phyloP scores from a whole-genome alignment of 495 filamentous ascomycete genomes.

The Tetracladium setigerum region DNA sequence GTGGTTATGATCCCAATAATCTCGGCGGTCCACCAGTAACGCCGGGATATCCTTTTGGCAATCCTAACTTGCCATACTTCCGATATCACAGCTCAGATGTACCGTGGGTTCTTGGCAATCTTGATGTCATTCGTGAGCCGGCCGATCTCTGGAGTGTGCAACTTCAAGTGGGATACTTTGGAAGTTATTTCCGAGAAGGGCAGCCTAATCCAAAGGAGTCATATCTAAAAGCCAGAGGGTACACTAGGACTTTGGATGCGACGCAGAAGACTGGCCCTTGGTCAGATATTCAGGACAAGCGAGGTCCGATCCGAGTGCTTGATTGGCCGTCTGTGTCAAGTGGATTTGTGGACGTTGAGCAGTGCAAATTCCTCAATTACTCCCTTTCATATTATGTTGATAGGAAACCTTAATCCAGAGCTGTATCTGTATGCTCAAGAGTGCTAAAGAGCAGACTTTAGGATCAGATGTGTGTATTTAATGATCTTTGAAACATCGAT shows the following conservation, averaged over 20 bases:
- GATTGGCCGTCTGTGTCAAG: constrained; percentile 23
- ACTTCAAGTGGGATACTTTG: constrained; percentile 26
- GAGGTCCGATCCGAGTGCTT: constrained; percentile 28
- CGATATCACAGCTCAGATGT: constrained; percentile 25
- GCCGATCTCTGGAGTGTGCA: constrained; percentile 22
- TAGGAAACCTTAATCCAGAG: not conserved
- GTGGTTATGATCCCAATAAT: constrained; percentile 33
- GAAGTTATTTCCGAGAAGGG: constrained; percentile 22
- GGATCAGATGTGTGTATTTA: no score
- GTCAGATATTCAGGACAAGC: constrained; percentile 10
- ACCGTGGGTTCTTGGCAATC: constrained; percentile 26
- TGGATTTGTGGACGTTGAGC: constrained; percentile 27
- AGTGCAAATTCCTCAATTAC: constrained; percentile 32
- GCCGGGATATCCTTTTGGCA: constrained; percentile 27
- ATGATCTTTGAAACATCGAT: no score
- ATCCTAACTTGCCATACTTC: constrained; percentile 29
- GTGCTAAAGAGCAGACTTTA: no score
- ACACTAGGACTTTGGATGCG: constrained; percentile 20
- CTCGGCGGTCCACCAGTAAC: constrained; percentile 27
- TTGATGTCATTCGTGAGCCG: constrained; percentile 17
- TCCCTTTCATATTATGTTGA: constrained; percentile 22
- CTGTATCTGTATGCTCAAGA: no score
- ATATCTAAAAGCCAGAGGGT: constrained; percentile 28
- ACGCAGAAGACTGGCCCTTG: constrained; percentile 20
- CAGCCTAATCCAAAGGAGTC: constrained; percentile 24